Evolutionary conservation across 2,329 filamentous ascomycete species (phyloP).

Genomic region (Colletotrichum lentis): DNA sequence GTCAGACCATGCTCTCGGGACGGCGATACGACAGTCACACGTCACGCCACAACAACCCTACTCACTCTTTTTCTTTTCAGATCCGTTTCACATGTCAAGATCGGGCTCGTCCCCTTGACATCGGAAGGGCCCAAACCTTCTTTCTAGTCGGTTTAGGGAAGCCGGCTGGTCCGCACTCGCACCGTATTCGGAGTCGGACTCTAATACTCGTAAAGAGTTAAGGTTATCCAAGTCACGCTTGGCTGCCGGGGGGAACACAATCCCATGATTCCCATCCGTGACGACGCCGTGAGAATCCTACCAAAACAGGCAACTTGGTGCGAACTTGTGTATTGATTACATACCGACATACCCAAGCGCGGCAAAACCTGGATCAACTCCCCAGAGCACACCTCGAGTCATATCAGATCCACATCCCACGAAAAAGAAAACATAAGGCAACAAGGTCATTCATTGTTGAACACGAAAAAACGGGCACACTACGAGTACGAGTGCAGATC

Average conservation of each 20-base stretch:
- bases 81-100: constrained; percentile 11
- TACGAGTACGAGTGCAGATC: too few species aligned
- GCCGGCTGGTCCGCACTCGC: too few species aligned
- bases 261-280: too few species aligned
- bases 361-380: too few species aligned
- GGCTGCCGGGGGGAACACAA: too few species aligned
- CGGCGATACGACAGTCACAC: background rate
- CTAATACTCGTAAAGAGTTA: too few species aligned
- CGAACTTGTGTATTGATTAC: background rate
- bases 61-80: background rate
- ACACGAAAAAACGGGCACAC: too few species aligned
- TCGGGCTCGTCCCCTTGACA: background rate
- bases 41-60: background rate
- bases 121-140: background rate
- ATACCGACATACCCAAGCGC: background rate
- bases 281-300: background rate
- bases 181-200: background rate
- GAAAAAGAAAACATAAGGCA: background rate
- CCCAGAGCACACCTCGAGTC: too few species aligned
- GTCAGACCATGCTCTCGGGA: constrained; percentile 9
- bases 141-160: too few species aligned
- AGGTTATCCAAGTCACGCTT: background rate
- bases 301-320: constrained; percentile 3
- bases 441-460: background rate
- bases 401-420: background rate